A percentile compares a stretch with the other conserved stretches of the same genome.
These are phyloP conservation scores for Capsicum rhomboideum DNA, from an alignment of 257 asterid genomes.

Conservation along the genomic window DNA sequence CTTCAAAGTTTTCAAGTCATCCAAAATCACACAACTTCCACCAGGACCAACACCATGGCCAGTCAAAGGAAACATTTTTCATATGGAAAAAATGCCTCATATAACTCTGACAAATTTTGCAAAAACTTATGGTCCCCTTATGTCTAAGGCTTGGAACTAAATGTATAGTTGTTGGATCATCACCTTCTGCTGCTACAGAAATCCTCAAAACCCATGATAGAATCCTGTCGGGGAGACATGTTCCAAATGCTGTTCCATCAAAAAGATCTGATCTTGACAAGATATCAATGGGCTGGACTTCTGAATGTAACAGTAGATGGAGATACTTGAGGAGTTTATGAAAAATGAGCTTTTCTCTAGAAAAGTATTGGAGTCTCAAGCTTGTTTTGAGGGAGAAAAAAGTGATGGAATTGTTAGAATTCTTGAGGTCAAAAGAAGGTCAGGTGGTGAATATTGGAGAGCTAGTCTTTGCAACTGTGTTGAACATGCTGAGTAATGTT, in stretches of 20 bases:
- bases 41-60: constrained; percentile 58
- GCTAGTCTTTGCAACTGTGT: constrained; percentile 18
- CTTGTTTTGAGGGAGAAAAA: constrained; percentile 17
- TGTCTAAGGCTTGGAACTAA: constrained; percentile 29
- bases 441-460: constrained; percentile 11
- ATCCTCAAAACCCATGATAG: constrained; percentile 22
- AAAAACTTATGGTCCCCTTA: constrained; percentile 30
- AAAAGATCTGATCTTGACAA: constrained; percentile 11
- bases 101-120: constrained; percentile 20
- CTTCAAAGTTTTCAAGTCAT: constrained; percentile 8
- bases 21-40: constrained; percentile 19
- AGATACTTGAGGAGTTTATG: constrained; percentile 14
- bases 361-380: constrained; percentile 18
- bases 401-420: constrained; percentile 18
- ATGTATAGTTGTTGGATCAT: constrained; percentile 30
- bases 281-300: constrained; percentile 22
- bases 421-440: constrained; percentile 22
- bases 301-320: constrained; percentile 13
- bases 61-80: constrained; percentile 24
- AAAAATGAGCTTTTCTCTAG: constrained; percentile 28
- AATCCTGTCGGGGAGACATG: constrained; percentile 12
- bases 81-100: constrained; percentile 12
- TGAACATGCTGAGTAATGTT: constrained; percentile 27
- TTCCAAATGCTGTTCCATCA: constrained; percentile 12
- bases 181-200: constrained; percentile 29